Percentiles rank a stretch among this genome's conserved stretches.
phyloP scores from a whole-genome alignment of 2,329 filamentous ascomycete genomes.

The Claviceps maximensis region DNA sequence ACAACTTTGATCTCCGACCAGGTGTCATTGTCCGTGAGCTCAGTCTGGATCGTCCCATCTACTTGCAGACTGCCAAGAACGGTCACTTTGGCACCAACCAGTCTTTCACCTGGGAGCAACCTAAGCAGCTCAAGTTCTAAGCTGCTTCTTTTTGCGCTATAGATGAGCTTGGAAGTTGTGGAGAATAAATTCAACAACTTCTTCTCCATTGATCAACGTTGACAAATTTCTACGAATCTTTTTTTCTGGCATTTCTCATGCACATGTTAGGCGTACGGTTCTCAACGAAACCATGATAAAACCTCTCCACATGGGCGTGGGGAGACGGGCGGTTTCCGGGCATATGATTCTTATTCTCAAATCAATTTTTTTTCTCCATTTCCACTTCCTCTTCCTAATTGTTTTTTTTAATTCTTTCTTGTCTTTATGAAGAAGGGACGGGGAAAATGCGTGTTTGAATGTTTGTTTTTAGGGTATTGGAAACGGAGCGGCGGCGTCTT shows the following conservation, averaged over 20 bases:
- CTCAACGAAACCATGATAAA: conserved; percentile 30
- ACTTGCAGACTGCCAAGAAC: conserved; percentile 98
- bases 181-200: conserved; percentile 29
- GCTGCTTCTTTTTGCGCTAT: conserved; percentile 10
- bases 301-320: conserved; percentile 20
- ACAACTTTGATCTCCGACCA: conserved; percentile 95
- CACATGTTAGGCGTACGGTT: conserved; percentile 28
- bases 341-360: conserved; percentile 13
- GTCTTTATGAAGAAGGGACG: conserved; percentile 6
- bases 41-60: conserved; percentile 89
- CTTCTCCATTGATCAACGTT: conserved; percentile 18
- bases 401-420: conserved; percentile 7
- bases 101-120: conserved; percentile 95
- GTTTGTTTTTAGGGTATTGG: conserved; percentile 22
- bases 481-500: conserved; percentile 28
- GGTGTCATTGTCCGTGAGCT: conserved; percentile 98
- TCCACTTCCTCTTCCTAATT: conserved; percentile 4
- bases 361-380: conserved; percentile 7
- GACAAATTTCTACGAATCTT: conserved; percentile 22
- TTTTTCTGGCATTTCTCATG: conserved; percentile 24
- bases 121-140: conserved; percentile 89
- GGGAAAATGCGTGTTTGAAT: neutral
- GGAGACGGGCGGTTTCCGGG: conserved; percentile 21
- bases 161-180: conserved; percentile 8
- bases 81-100: conserved; percentile 98